Base-by-base conservation (phyloP, 2,329 filamentous ascomycete genomes). In the Cladorrhinum sp. region DNA sequence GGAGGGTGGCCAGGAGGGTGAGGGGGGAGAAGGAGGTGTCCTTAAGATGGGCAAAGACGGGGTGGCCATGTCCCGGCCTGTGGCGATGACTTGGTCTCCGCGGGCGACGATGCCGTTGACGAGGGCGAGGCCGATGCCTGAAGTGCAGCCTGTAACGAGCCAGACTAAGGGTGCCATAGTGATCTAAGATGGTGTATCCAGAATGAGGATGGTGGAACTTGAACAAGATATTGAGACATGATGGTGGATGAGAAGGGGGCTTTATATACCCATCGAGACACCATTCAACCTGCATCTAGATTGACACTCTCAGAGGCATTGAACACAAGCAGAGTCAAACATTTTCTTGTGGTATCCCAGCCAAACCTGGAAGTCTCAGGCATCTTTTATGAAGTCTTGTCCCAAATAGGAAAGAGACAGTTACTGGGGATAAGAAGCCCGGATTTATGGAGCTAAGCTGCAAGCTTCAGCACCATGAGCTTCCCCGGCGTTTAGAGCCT, bases 61-160 rank as follows among this genome's bases (percentile, higher is more conserved):
- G 59, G 29, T 9, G 56, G 32, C 16, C 13, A 57, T 56, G 27
- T 54, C 48, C 29, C 66, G 64, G 48, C 62, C 66, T 2, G 65
- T 65, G 25, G 65, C 66, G 32, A 68, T 67, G 22, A 65, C 64
- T 23, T 36, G 50, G 58, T 67, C 65, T 24, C 65, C 66, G 16
- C 62, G 58, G 45, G 64, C 53, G 2, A 57, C 32, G 27, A 65
- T 51, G 1, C 50, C 32, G 10, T 45, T 32, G 16, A 62, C 59
- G 13, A 68, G 57, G 10, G 57, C 50, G 16, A 61, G 54, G 18
- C 66, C 65, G 20, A 61, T 54, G 53, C 66, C 65, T 4, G 60
- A 62, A 22, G 66, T 65, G 59, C 62, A 55, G 49, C 66, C 65
- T 23, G 66, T 68, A n/a, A 68, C 54, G 45, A 68, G 62, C 65